Conservation (phyloP, 1,284 basidiomycete genomes). For the Tremellales sp. region DNA sequence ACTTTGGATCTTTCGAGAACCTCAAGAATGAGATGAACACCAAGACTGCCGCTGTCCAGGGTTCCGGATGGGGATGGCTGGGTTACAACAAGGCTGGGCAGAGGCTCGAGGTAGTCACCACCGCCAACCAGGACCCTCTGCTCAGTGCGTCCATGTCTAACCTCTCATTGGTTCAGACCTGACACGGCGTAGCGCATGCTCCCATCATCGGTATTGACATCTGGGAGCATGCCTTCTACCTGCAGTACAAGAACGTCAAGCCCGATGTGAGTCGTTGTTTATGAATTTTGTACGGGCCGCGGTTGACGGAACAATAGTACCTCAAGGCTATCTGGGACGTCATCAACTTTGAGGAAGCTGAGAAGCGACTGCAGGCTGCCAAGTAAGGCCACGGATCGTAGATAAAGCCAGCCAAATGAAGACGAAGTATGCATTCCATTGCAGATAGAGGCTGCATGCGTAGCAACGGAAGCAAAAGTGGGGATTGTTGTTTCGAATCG, state of each 20-base stretch:
- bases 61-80: slow-evolving; percentile 99
- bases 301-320: slow-evolving; percentile 57
- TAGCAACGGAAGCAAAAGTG: too few relatives aligned
- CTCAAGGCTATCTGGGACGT: slow-evolving; percentile 88
- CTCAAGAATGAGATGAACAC: slow-evolving; percentile 78
- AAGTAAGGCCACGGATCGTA: too few relatives aligned
- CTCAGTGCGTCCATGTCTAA: slow-evolving; percentile 51
- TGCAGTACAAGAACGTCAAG: slow-evolving; percentile 89
- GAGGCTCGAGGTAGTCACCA: slow-evolving; percentile 83
- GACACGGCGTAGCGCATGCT: slow-evolving; percentile 55
- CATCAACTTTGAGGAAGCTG: slow-evolving; percentile 87
- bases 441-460: too few relatives aligned
- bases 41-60: slow-evolving; percentile 88
- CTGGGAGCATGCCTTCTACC: slow-evolving; percentile 69
- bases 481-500: too few relatives aligned
- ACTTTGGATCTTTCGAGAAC: slow-evolving; percentile 76
- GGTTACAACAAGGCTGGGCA: slow-evolving; percentile 67
- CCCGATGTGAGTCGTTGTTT: slow-evolving; percentile 62
- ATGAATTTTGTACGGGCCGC: background rate
- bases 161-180: background rate
- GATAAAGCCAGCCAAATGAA: background rate
- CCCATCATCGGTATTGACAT: slow-evolving; percentile 96
- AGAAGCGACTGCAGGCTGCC: slow-evolving; percentile 64
- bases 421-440: background rate
- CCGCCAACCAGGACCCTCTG: slow-evolving; percentile 94